Evolutionary conservation across 495 filamentous ascomycete genomes (phyloP), one percentile per base, ranked within the genome.

Genomic region (Parmelia sp.): DNA sequence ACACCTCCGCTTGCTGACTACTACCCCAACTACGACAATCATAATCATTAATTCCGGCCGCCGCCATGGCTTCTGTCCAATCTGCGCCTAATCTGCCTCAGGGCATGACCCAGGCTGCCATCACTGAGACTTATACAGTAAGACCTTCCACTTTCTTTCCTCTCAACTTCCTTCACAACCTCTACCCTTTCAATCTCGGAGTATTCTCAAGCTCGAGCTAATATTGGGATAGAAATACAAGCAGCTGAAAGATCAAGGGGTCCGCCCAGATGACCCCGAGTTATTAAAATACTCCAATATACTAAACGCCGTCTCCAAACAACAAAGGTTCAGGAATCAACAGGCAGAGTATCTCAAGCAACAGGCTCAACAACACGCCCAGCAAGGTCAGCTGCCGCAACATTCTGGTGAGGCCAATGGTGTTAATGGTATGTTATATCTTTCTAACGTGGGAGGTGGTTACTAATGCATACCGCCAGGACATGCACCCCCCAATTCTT

Each of bases 231-330:
- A 96, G 91, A 91, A 88, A 76, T 93, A 83, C 71, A 84, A 88
- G 66, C 86, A 89, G 74, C 86, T 96, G 86, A 89, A 90, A 78
- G 78, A 84, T 35, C 79, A 86, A 65, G 89, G 90, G 42, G 85
- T 92, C 23, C 81, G 85, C 21, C 81, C 83, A 62, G 86, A 80
- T 65, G 88, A 96, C 71, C 91, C 91, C 42, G 91, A 96, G 72
- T 89, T 87, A 69, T 76, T 88, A 60, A 92, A 90, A 75, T 82
- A 83, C 19, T 84, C 88, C 57, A 79, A 85, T 29, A 79, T 92
- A 36, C 81, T 96, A 25, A 68, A 79, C 19, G 79, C 79, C 29
- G 76, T 94, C 33, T 86, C 90, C 67, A 84, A 86, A 66, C 84
- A 88, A 66, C 79, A 78, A 27, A 73, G 79, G 37, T 73, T 80